A percentile compares a stretch with the other conserved stretches of the same genome.
These are phyloP conservation scores for Pelargonium fulgidum DNA, from an alignment of 441 rosid species.

Conservation along the genomic window DNA sequence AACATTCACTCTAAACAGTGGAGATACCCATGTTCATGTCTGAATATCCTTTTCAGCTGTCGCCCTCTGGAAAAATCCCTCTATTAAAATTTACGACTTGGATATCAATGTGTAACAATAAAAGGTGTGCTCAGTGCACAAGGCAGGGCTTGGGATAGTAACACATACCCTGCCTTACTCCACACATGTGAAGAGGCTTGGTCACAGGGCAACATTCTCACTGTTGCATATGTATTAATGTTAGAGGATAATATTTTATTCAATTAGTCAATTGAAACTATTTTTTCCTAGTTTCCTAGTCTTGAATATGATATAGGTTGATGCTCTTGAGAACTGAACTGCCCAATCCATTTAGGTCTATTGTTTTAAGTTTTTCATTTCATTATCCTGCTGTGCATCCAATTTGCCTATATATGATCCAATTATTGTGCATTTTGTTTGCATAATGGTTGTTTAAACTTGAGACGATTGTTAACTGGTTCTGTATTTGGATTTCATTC, in stretches of 20 bases:
- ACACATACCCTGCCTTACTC: no score
- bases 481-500: conserved; percentile 18
- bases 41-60: no score
- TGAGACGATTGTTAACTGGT: background rate
- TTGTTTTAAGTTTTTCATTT: background rate
- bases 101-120: no score
- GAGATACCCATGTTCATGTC: no score
- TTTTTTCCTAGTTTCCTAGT: background rate
- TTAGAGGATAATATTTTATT: background rate
- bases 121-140: no score
- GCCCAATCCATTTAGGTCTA: background rate
- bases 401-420: background rate
- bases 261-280: background rate
- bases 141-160: no score
- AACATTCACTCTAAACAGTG: no score
- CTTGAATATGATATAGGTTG: background rate
- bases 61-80: no score
- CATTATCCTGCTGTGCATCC: background rate
- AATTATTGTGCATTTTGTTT: background rate
- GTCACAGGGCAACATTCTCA: background rate
- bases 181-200: no score
- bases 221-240: background rate
- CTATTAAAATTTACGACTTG: no score
- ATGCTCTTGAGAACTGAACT: background rate
- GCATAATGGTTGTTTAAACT: background rate